Evolutionary conservation across 495 filamentous ascomycete species (phyloP).

Genomic region (Neurospora sp.): DNA sequence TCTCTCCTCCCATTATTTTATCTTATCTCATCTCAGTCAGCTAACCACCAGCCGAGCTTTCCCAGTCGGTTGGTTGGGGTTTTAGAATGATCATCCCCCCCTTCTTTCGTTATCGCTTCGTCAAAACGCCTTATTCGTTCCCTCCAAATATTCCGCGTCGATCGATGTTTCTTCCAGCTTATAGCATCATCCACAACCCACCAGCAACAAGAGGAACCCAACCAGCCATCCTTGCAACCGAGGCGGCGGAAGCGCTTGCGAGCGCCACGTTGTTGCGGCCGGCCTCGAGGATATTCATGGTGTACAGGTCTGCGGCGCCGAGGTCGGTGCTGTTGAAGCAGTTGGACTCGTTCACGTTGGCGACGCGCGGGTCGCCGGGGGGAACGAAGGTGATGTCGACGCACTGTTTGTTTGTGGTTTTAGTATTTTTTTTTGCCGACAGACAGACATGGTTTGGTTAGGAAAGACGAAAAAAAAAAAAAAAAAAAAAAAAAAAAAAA

Average conservation of each 20-base stretch:
- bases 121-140: not conserved
- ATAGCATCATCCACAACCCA: slow-evolving; percentile 26
- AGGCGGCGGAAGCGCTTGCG: slow-evolving; percentile 13
- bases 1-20: not conserved
- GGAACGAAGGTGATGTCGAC: slow-evolving; percentile 77
- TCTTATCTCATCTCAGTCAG: not conserved
- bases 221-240: slow-evolving; percentile 13
- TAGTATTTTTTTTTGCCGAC: too few relatives aligned
- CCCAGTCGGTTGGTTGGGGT: not conserved
- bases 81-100: not conserved
- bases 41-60: not conserved
- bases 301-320: slow-evolving; percentile 66
- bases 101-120: not conserved
- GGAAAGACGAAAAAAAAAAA: too few relatives aligned
- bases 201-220: slow-evolving; percentile 28
- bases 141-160: not conserved
- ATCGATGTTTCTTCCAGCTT: not conserved
- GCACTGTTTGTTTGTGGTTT: slow-evolving; percentile 39
- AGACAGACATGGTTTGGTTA: too few relatives aligned
- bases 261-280: slow-evolving; percentile 14
- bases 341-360: slow-evolving; percentile 62
- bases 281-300: slow-evolving; percentile 33
- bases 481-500: slow-evolving; percentile 27
- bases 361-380: slow-evolving; percentile 51
- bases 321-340: slow-evolving; percentile 77